phyloP scores from a whole-genome alignment of 352 stramenopile genomes.

The Aphanomyces stellatus region DNA sequence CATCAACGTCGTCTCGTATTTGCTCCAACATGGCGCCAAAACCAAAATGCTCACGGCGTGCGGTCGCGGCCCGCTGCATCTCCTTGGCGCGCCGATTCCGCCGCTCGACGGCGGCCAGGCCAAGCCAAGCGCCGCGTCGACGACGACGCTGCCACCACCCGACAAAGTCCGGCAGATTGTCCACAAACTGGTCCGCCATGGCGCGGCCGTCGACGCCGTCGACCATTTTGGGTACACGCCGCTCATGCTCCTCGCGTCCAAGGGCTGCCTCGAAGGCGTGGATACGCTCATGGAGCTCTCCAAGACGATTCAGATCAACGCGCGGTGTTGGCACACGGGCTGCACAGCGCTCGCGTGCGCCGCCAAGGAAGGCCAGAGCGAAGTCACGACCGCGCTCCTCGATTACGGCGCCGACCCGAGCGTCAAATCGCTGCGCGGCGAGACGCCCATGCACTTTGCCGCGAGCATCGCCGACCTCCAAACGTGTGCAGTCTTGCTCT shows the following conservation, averaged over 20 bases:
- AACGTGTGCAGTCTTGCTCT: slow-evolving; percentile 32
- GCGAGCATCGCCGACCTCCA: slow-evolving; percentile 45
- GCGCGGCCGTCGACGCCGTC: slow-evolving; percentile 44
- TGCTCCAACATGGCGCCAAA: slow-evolving; percentile 80
- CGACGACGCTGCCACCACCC: neutral
- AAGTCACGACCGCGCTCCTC: slow-evolving; percentile 72
- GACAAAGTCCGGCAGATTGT: slow-evolving; percentile 37
- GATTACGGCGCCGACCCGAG: slow-evolving; percentile 71
- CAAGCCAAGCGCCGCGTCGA: neutral
- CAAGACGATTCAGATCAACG: slow-evolving; percentile 57
- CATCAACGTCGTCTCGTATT: slow-evolving; percentile 81
- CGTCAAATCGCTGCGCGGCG: slow-evolving; percentile 48
- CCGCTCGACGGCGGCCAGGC: neutral
- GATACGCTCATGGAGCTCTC: slow-evolving; percentile 65
- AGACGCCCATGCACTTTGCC: slow-evolving; percentile 75
- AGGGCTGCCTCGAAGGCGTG: slow-evolving; percentile 57
- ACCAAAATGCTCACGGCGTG: slow-evolving; percentile 58
- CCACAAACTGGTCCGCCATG: slow-evolving; percentile 72
- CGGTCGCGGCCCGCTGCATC: slow-evolving; percentile 64
- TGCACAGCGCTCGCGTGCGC: slow-evolving; percentile 69
- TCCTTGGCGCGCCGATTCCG: slow-evolving; percentile 55
- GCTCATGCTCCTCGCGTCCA: slow-evolving; percentile 68
- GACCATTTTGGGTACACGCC: slow-evolving; percentile 81
- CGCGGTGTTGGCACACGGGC: slow-evolving; percentile 71
- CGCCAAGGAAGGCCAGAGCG: slow-evolving; percentile 45